These are phyloP conservation scores for Gelatoporia subvermispora DNA, from an alignment of 768 basidiomycete genomes.

Conservation along the genomic window DNA sequence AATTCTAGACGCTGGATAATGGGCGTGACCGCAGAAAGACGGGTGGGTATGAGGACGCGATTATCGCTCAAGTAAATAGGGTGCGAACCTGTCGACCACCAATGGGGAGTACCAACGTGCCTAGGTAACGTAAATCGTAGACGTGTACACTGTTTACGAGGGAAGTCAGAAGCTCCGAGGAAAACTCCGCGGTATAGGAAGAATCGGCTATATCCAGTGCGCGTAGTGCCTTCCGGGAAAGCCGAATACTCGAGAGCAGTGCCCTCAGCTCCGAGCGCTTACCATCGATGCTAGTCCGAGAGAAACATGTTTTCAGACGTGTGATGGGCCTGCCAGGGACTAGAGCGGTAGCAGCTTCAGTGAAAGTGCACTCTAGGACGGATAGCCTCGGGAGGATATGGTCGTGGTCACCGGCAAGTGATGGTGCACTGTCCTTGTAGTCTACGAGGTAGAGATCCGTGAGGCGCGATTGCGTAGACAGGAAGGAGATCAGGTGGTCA, in stretches of 20 bases:
- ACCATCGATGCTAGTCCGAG: slow-evolving; percentile 39
- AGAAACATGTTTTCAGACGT: slow-evolving; percentile 67
- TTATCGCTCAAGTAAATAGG: slow-evolving; percentile 1
- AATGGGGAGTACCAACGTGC: slow-evolving; percentile 60
- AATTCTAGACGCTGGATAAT: slow-evolving; percentile 49
- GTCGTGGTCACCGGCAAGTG: slow-evolving; percentile 9
- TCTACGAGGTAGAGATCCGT: slow-evolving; percentile 42
- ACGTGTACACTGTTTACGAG: slow-evolving; percentile 18
- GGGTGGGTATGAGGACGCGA: slow-evolving; percentile 1
- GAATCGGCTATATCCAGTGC: slow-evolving; percentile 63
- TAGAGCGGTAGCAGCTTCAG: slow-evolving; percentile 54
- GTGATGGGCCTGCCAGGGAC: slow-evolving; percentile 56
- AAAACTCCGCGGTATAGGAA: slow-evolving; percentile 48
- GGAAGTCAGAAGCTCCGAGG: slow-evolving; percentile 44
- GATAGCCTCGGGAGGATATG: slow-evolving; percentile 42
- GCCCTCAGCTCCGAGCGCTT: slow-evolving; percentile 49
- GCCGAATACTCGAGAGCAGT: slow-evolving; percentile 42
- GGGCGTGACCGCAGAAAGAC: too few species aligned
- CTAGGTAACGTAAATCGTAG: slow-evolving; percentile 49
- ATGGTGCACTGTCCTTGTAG: slow-evolving; percentile 24
- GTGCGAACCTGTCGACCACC: slow-evolving; percentile 46
- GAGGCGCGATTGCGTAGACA: slow-evolving; percentile 42
- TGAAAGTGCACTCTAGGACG: slow-evolving; percentile 61
- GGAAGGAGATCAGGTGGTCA: slow-evolving; percentile 44
- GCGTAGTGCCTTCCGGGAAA: slow-evolving; percentile 38